phyloP scores from a whole-genome alignment of 2,329 filamentous ascomycete species.

The Ceratocystis eucalypticola region DNA sequence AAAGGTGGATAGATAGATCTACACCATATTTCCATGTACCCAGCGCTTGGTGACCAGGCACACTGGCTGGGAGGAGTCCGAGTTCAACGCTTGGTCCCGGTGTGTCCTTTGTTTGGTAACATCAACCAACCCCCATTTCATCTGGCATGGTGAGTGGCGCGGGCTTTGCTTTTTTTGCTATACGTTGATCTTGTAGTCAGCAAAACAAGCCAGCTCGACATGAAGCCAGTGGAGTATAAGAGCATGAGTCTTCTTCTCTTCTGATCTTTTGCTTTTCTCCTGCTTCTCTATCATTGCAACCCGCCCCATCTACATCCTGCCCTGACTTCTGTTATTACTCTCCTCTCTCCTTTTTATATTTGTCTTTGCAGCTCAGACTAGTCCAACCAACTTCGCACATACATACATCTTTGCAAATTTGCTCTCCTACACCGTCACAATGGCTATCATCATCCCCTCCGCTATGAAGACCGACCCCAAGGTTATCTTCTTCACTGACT shows the following conservation, averaged over 20 bases:
- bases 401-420: conserved; percentile 6
- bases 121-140: neutral
- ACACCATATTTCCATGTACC: neutral
- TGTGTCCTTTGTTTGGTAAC: conserved; percentile 4
- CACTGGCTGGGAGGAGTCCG: neutral
- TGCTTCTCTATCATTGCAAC: conserved; percentile 4
- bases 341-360: neutral
- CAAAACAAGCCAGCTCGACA: neutral
- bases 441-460: conserved; percentile 18
- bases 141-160: neutral
- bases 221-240: conserved; percentile 15
- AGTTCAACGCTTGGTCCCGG: conserved; percentile 5
- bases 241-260: conserved; percentile 11
- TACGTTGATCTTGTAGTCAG: neutral
- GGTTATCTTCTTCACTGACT: conserved; percentile 98
- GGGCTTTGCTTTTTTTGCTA: neutral
- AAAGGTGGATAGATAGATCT: neutral
- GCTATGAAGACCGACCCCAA: conserved; percentile 53
- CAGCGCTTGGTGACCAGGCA: neutral
- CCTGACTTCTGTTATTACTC: neutral
- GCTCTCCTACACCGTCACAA: conserved; percentile 10
- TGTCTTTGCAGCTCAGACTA: neutral
- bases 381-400: neutral
- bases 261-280: conserved; percentile 2
- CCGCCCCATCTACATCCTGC: neutral